Percentiles rank a stretch among this genome's conserved stretches.
These are phyloP conservation scores for Quercus rubra DNA, from an alignment of 306 rosid species.

Conservation along the genomic window DNA sequence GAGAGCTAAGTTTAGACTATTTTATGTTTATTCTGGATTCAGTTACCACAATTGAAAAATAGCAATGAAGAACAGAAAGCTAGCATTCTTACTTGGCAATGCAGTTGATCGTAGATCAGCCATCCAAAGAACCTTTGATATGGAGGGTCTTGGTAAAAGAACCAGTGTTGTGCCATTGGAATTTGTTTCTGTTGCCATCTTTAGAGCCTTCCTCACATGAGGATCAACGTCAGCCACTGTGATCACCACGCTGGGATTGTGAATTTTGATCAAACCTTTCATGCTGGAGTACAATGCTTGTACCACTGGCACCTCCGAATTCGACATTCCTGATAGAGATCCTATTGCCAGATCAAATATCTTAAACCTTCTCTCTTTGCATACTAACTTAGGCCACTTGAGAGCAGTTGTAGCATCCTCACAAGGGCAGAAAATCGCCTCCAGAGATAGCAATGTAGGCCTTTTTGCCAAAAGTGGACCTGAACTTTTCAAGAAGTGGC, in stretches of 20 bases:
- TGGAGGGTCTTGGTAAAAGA: conserved; percentile 66
- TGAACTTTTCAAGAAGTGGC: conserved; percentile 82
- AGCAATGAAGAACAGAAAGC: conserved; percentile 1
- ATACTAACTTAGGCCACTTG: conserved; percentile 74
- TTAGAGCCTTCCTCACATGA: conserved; percentile 74
- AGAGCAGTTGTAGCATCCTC: conserved; percentile 72
- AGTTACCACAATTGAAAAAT: background rate
- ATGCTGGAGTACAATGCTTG: conserved; percentile 80
- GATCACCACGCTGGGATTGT: conserved; percentile 80
- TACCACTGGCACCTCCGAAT: conserved; percentile 78
- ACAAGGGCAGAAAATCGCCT: conserved; percentile 64
- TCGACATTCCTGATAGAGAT: conserved; percentile 61
- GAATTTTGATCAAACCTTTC: conserved; percentile 89
- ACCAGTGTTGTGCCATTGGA: conserved; percentile 58
- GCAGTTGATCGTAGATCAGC: conserved; percentile 84
- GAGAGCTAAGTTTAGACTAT: no score
- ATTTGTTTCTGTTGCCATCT: conserved; percentile 73
- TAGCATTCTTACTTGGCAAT: conserved; percentile 62
- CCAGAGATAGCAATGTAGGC: conserved; percentile 86
- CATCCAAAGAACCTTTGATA: conserved; percentile 91
- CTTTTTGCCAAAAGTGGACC: conserved; percentile 77
- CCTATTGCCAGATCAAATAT: conserved; percentile 72
- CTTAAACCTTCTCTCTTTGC: conserved; percentile 82
- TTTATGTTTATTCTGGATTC: background rate
- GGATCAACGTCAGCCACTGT: conserved; percentile 66